A percentile compares a stretch with the other conserved stretches of the same genome.
phyloP scores from a whole-genome alignment of 2,329 filamentous ascomycete species.

The Hymenotorrendiella dingleyae region DNA sequence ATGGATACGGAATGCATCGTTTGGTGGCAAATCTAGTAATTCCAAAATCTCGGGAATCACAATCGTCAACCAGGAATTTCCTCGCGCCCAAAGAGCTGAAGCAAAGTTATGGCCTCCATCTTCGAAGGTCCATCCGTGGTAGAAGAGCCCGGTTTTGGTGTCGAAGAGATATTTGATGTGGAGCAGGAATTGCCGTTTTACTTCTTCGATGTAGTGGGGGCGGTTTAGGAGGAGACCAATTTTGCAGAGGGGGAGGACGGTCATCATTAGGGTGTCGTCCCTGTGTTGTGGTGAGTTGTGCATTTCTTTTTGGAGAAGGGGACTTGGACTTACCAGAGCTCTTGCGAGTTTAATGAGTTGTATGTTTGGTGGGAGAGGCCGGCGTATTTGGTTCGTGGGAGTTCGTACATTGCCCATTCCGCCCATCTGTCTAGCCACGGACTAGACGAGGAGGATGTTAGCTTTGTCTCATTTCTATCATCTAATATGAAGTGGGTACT shows the following conservation, averaged over 20 bases:
- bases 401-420: constrained; percentile 74
- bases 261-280: constrained; percentile 89
- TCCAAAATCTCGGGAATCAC: constrained; percentile 80
- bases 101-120: constrained; percentile 59
- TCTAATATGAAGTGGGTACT: no score
- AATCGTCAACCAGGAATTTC: constrained; percentile 73
- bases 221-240: constrained; percentile 59
- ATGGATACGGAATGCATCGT: constrained; percentile 53
- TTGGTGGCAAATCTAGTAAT: constrained; percentile 53
- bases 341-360: constrained; percentile 56
- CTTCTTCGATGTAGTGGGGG: constrained; percentile 70
- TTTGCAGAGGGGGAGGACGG: constrained; percentile 72
- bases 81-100: constrained; percentile 50
- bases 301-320: no score
- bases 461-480: no score
- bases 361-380: constrained; percentile 31
- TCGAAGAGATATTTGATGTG: constrained; percentile 78
- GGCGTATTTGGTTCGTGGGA: constrained; percentile 63
- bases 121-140: constrained; percentile 77
- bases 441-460: no score
- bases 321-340: no score
- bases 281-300: constrained; percentile 74
- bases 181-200: constrained; percentile 69
- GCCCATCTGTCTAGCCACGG: constrained; percentile 78
- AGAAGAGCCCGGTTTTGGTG: constrained; percentile 65